These are phyloP conservation scores for Silene coronaria DNA, from an alignment of 179 eudicot genomes.

Conservation along the genomic window DNA sequence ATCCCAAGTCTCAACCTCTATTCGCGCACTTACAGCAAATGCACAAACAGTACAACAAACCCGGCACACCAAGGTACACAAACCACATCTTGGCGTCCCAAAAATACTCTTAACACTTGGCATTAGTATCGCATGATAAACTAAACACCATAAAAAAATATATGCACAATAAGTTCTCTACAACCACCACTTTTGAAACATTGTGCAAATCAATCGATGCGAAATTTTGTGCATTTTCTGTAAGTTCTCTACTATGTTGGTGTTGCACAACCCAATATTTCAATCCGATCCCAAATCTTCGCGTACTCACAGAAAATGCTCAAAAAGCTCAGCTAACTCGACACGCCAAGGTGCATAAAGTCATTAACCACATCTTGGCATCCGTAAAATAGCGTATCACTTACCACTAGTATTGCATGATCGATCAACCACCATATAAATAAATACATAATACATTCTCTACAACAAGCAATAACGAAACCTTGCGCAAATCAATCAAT, in stretches of 20 bases:
- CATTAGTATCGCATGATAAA: not conserved
- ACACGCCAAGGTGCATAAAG: not conserved
- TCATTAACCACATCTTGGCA: not conserved
- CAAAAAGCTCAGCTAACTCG: not conserved
- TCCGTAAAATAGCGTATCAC: too few species aligned
- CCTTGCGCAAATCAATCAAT: not conserved
- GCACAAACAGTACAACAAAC: not conserved
- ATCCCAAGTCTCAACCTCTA: slow-evolving; percentile 3
- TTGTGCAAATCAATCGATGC: not conserved
- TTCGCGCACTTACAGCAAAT: not conserved
- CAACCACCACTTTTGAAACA: not conserved
- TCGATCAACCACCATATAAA: not conserved
- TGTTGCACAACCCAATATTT: not conserved
- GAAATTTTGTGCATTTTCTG: too few species aligned
- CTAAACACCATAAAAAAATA: not conserved
- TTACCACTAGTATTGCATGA: not conserved
- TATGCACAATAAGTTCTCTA: not conserved
- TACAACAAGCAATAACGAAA: not conserved
- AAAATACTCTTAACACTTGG: not conserved
- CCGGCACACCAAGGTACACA: too few species aligned
- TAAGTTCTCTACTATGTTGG: not conserved
- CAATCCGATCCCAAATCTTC: not conserved
- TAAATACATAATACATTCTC: not conserved
- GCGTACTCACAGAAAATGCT: not conserved
- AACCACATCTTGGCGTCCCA: not conserved